Conservation (phyloP, 176 grass and related monocot genomes). For the Saccharum officinarum region DNA sequence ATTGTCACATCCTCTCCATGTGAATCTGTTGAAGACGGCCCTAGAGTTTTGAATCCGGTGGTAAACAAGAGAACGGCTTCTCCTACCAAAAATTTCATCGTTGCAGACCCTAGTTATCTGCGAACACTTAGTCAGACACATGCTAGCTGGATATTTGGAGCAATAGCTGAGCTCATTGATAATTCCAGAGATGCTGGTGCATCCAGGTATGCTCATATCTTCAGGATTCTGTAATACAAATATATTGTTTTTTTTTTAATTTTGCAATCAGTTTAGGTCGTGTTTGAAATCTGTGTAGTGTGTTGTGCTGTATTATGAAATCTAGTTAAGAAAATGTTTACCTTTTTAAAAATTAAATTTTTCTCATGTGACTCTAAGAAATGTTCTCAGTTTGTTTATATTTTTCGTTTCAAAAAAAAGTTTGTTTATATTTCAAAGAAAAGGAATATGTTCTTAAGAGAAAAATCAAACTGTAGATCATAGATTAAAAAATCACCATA, state of each 20-base stretch:
- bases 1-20: constrained; percentile 29
- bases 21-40: constrained; percentile 44
- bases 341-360: not conserved
- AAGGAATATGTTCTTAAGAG: not conserved
- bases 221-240: not conserved
- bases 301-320: constrained; percentile 16
- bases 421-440: not conserved
- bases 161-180: constrained; percentile 87
- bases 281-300: not conserved
- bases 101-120: constrained; percentile 77
- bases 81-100: constrained; percentile 57
- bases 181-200: constrained; percentile 87
- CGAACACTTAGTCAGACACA: constrained; percentile 84
- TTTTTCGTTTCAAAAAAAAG: too few relatives aligned
- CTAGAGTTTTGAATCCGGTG: constrained; percentile 32
- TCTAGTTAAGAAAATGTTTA: constrained; percentile 24
- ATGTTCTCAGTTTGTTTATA: constrained; percentile 1
- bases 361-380: constrained; percentile 15
- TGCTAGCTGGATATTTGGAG: constrained; percentile 91
- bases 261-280: not conserved
- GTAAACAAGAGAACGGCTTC: constrained; percentile 25
- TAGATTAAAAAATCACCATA: not conserved
- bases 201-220: constrained; percentile 48
- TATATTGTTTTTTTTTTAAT: not conserved
- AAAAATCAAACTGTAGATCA: not conserved